These are phyloP conservation scores for Tuber melanosporum DNA, from an alignment of 495 filamentous ascomycete genomes.

Conservation along the genomic window DNA sequence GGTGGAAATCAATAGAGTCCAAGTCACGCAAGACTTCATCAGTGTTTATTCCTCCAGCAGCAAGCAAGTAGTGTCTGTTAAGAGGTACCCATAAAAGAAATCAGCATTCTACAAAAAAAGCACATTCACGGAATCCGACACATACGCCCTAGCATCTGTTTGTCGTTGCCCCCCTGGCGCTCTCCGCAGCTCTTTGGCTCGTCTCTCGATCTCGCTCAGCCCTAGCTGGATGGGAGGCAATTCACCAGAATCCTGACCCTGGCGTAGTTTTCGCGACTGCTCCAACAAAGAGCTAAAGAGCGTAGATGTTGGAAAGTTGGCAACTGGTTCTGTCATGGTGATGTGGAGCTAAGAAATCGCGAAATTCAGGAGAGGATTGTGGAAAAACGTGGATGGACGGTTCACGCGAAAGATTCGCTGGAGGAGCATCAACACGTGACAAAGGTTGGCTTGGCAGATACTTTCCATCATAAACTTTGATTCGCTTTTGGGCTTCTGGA, in stretches of 20 bases:
- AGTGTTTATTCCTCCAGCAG: conserved; percentile 39
- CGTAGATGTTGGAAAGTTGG: conserved; percentile 31
- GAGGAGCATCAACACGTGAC: conserved; percentile 17
- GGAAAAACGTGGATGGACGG: conserved; percentile 12
- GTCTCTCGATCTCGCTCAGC: conserved; percentile 41
- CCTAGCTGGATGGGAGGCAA: conserved; percentile 41
- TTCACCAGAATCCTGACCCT: conserved; percentile 40
- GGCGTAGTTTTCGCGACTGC: conserved; percentile 42
- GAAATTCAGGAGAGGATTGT: conserved; percentile 6
- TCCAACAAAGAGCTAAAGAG: conserved; percentile 41
- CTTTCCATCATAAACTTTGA: background rate
- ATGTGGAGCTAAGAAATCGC: conserved; percentile 8
- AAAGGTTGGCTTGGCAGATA: conserved; percentile 13
- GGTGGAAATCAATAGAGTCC: conserved; percentile 41
- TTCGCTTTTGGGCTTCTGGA: background rate
- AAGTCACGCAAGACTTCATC: conserved; percentile 41
- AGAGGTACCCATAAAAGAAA: background rate
- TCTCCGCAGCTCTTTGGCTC: conserved; percentile 40
- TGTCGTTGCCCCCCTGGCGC: conserved; percentile 24
- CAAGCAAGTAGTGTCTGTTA: conserved; percentile 38
- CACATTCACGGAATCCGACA: background rate
- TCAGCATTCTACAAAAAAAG: conserved; percentile 6
- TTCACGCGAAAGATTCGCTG: conserved; percentile 29
- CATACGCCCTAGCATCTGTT: conserved; percentile 41
- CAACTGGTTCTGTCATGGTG: conserved; percentile 36